Evolutionary conservation across 2,329 filamentous ascomycete species (phyloP).

Genomic region (Fusarium algeriense): DNA sequence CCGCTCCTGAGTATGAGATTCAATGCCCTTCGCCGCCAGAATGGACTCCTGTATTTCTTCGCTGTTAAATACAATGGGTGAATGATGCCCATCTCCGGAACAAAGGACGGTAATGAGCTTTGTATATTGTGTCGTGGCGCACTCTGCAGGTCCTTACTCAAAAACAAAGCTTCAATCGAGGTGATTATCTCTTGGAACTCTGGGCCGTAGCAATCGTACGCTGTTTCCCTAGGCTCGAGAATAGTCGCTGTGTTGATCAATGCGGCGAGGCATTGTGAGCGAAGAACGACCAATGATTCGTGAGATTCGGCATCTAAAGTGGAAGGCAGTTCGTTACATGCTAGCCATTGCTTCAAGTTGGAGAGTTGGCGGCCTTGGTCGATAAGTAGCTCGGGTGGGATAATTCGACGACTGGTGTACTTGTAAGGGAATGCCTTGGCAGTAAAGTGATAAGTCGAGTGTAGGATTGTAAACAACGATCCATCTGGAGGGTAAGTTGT

Average conservation of each 20-base stretch:
- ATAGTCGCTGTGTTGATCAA: slow-evolving; percentile 20
- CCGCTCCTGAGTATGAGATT: slow-evolving; percentile 12
- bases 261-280: slow-evolving; percentile 29
- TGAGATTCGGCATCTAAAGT: fast-evolving
- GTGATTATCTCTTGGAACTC: slow-evolving; percentile 40
- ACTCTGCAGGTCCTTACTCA: fast-evolving
- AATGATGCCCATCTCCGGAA: slow-evolving; percentile 36
- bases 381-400: slow-evolving; percentile 37
- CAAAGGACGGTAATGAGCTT: slow-evolving; percentile 1
- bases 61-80: slow-evolving; percentile 32
- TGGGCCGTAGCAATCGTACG: slow-evolving; percentile 26
- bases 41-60: slow-evolving; percentile 26
- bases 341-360: slow-evolving; percentile 32
- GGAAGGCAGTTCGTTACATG: neutral
- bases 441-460: slow-evolving; percentile 35
- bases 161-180: neutral
- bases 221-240: slow-evolving; percentile 29
- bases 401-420: slow-evolving; percentile 21
- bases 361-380: slow-evolving; percentile 38
- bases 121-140: fast-evolving
- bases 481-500: slow-evolving; percentile 11
- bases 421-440: slow-evolving; percentile 25
- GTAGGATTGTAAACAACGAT: slow-evolving; percentile 4
- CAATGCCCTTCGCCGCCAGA: slow-evolving; percentile 33
- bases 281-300: slow-evolving; percentile 29